These are phyloP conservation scores for Arthromyces matolae DNA, from an alignment of 768 basidiomycete species.

Conservation along the genomic window DNA sequence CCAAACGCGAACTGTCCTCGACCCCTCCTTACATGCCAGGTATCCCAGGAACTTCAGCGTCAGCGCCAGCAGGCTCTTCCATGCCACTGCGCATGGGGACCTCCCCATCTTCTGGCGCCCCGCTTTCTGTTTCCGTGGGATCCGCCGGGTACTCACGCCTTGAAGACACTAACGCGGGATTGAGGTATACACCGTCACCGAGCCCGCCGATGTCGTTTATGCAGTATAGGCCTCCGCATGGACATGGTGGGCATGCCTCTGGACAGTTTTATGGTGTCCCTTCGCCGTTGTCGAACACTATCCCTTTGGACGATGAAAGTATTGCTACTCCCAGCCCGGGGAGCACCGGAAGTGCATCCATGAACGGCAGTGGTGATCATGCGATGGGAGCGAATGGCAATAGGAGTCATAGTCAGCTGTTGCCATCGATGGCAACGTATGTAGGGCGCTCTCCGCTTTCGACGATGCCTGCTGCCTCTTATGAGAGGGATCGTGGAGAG, in stretches of 20 bases:
- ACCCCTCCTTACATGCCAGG: constrained; percentile 32
- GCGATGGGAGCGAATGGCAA: constrained; percentile 15
- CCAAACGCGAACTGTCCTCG: constrained; percentile 37
- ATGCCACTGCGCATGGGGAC: constrained; percentile 42
- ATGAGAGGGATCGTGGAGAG: constrained; percentile 51
- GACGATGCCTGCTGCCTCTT: constrained; percentile 41
- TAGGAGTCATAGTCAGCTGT: not conserved
- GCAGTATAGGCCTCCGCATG: constrained; percentile 45
- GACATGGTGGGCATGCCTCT: constrained; percentile 18
- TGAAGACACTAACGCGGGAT: constrained; percentile 31
- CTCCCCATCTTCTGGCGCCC: constrained; percentile 47
- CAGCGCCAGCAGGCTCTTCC: constrained; percentile 4
- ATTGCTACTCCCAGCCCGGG: not conserved
- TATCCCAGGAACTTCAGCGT: constrained; percentile 35
- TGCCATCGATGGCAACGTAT: constrained; percentile 20
- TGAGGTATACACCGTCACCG: constrained; percentile 51
- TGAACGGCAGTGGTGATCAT: constrained; percentile 14
- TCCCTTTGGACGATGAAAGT: constrained; percentile 23
- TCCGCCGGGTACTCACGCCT: constrained; percentile 44
- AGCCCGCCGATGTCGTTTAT: constrained; percentile 64
- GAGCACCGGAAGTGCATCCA: not conserved
- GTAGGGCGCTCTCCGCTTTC: constrained; percentile 34
- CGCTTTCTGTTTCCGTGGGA: constrained; percentile 49
- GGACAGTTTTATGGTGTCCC: constrained; percentile 47
- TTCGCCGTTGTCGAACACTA: constrained; percentile 47